Conservation (phyloP, 1,139 yeast genomes). For the Scheffersomyces illinoinensis region DNA sequence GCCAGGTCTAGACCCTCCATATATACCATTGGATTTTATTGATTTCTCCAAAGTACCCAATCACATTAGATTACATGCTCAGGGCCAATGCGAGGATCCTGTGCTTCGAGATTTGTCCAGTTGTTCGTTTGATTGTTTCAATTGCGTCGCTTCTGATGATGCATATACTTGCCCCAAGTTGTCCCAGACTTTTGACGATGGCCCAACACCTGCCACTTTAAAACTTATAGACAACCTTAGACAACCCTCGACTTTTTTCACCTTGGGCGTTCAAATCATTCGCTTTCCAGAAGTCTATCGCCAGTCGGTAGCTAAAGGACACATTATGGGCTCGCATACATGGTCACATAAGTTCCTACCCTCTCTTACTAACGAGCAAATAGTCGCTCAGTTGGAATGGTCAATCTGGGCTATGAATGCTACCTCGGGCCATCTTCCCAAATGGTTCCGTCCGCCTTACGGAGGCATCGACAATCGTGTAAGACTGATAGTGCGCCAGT, state of each 20-base stretch:
- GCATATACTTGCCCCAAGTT: conserved; percentile 70
- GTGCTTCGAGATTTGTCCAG: conserved; percentile 33
- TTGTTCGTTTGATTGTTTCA: conserved; percentile 86
- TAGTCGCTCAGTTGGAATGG: conserved; percentile 92
- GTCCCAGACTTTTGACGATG: conserved; percentile 93
- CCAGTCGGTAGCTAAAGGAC: conserved; percentile 60
- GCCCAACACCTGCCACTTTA: conserved; percentile 77
- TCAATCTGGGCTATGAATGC: conserved; percentile 98
- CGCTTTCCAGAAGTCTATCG: conserved; percentile 73
- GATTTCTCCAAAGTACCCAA: conserved; percentile 53
- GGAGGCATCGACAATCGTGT: conserved; percentile 92
- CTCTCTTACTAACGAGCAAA: conserved; percentile 68
- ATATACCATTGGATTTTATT: conserved; percentile 74
- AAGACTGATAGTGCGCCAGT: conserved; percentile 73
- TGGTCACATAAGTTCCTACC: conserved; percentile 93
- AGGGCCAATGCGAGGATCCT: conserved; percentile 59
- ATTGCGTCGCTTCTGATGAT: conserved; percentile 79
- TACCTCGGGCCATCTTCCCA: conserved; percentile 83
- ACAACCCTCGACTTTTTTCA: conserved; percentile 70
- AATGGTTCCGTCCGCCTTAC: conserved; percentile 94
- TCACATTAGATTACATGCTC: conserved; percentile 48
- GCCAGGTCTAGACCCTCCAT: conserved; percentile 89
- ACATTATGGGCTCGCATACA: conserved; percentile 84
- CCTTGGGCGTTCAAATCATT: conserved; percentile 79
- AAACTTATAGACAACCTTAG: conserved; percentile 54